A percentile compares a stretch with the other conserved stretches of the same genome.
phyloP scores from a whole-genome alignment of 495 filamentous ascomycete species.

The Annulohypoxylon nitens region DNA sequence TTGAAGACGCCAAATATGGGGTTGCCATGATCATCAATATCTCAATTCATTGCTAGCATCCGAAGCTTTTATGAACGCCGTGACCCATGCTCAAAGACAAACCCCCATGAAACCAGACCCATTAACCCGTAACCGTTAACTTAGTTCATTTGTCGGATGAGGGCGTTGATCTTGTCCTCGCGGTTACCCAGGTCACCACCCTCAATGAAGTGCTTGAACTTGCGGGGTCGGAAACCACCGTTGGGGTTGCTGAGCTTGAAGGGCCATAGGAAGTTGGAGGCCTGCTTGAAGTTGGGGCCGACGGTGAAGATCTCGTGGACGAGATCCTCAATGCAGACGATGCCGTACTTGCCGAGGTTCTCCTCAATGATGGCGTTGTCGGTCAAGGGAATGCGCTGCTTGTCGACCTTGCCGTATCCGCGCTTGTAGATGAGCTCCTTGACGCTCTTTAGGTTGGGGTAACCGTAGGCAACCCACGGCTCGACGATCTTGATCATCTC shows the following conservation, averaged over 20 bases:
- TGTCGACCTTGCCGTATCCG: conserved; percentile 96
- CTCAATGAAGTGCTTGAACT: conserved; percentile 99
- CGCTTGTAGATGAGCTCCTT: conserved; percentile 99
- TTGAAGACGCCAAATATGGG: conserved; percentile 24
- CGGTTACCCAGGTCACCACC: conserved; percentile 98
- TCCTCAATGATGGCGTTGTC: conserved; percentile 98
- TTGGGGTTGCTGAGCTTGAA: conserved; percentile 99
- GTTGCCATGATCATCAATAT: conserved; percentile 51
- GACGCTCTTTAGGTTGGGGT: conserved; percentile 98
- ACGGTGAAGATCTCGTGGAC: conserved; percentile 99
- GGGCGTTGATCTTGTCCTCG: conserved; percentile 97
- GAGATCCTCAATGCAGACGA: conserved; percentile 99
- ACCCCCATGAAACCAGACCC: conserved; percentile 54
- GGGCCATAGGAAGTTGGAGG: conserved; percentile 99
- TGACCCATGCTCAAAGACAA: conserved; percentile 56
- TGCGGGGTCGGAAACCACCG: conserved; percentile 93
- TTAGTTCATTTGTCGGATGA: conserved; percentile 99
- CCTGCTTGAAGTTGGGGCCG: conserved; percentile 99
- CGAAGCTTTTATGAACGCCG: conserved; percentile 55
- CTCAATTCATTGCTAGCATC: conserved; percentile 54
- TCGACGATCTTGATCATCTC: conserved; percentile 99
- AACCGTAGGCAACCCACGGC: conserved; percentile 98
- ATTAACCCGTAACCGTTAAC: conserved; percentile 43
- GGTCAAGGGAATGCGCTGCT: conserved; percentile 94
- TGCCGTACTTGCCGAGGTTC: conserved; percentile 95